Evolutionary conservation across 768 basidiomycete genomes (phyloP).

Genomic region (Leccinellum luteum): DNA sequence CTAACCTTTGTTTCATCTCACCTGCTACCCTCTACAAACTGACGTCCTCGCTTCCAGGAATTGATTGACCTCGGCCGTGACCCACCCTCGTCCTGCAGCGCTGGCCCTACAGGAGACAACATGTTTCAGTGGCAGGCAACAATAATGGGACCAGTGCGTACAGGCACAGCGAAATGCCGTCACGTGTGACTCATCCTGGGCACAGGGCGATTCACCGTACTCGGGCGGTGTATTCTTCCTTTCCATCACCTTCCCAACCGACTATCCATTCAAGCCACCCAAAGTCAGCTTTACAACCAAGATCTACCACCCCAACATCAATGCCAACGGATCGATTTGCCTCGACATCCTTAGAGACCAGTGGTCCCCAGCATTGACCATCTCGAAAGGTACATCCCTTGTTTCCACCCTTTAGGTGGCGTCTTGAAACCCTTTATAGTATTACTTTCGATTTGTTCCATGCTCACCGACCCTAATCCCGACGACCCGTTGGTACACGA

Average conservation of each 20-base stretch:
- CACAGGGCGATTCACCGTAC: constrained; percentile 94
- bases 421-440: constrained; percentile 45
- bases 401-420: constrained; percentile 2
- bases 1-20: not conserved
- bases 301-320: constrained; percentile 99
- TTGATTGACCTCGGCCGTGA: constrained; percentile 98
- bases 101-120: constrained; percentile 96
- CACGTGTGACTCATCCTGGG: constrained; percentile 25
- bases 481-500: constrained; percentile 99
- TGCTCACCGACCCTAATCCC: constrained; percentile 99
- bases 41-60: constrained; percentile 57
- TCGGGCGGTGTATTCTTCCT: constrained; percentile 99
- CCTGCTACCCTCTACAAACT: constrained; percentile 13
- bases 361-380: constrained; percentile 98
- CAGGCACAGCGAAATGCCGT: not conserved
- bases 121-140: constrained; percentile 99
- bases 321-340: constrained; percentile 98
- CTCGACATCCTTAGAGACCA: constrained; percentile 98
- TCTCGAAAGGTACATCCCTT: constrained; percentile 81
- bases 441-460: constrained; percentile 95
- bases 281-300: constrained; percentile 99
- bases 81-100: constrained; percentile 99
- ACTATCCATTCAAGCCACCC: constrained; percentile 99
- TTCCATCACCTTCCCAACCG: constrained; percentile 89
- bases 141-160: constrained; percentile 96